Conservation (phyloP, 345 rosid species). For the Alliaria petiolata region DNA sequence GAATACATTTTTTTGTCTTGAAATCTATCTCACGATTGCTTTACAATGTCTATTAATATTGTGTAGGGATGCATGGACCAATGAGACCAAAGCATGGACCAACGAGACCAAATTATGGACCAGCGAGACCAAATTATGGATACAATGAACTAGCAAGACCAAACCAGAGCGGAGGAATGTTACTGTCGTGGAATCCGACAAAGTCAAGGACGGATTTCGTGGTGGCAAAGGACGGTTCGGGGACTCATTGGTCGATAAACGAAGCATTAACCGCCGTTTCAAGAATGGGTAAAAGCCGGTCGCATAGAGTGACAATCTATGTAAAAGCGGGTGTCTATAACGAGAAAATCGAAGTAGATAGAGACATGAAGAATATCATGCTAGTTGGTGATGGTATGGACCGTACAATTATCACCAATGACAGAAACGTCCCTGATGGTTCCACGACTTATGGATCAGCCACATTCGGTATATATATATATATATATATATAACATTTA, state of each 20-base stretch:
- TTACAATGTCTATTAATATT: neutral
- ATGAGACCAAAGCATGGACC: no score
- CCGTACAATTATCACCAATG: constrained; percentile 53
- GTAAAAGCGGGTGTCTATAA: constrained; percentile 68
- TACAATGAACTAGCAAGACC: constrained; percentile 6
- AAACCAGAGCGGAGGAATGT: constrained; percentile 33
- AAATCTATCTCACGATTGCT: neutral
- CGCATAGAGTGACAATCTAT: constrained; percentile 41
- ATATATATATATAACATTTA: neutral
- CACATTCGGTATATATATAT: constrained; percentile 67
- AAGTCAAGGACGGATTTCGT: constrained; percentile 31
- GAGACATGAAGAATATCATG: constrained; percentile 49
- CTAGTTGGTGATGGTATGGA: constrained; percentile 81
- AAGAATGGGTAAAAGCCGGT: constrained; percentile 35
- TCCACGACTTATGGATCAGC: constrained; percentile 54
- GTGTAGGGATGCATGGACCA: constrained; percentile 18
- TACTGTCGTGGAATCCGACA: constrained; percentile 43
- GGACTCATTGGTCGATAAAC: constrained; percentile 23
- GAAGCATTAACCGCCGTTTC: constrained; percentile 35
- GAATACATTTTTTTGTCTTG: no score
- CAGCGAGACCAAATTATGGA: neutral
- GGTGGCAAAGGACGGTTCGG: constrained; percentile 33
- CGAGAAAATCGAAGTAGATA: constrained; percentile 53
- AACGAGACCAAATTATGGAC: neutral
- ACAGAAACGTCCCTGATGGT: constrained; percentile 49